A percentile compares a stretch with the other conserved stretches of the same genome.
Conservation (phyloP, 2,329 filamentous ascomycete genomes). For the Aureobasidium melanogenum region DNA sequence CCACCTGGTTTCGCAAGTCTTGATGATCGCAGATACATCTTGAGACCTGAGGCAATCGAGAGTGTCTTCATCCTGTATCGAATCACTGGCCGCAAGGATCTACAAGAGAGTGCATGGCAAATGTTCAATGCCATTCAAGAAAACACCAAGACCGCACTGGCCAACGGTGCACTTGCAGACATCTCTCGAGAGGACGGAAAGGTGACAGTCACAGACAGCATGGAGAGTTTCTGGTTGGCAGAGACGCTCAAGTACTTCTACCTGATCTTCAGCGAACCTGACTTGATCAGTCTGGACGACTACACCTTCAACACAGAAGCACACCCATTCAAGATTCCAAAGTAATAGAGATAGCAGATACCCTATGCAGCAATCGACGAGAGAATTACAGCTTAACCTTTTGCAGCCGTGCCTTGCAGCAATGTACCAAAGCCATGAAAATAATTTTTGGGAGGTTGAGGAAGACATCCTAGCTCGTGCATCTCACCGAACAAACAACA, state of each 20-base stretch:
- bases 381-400: neutral
- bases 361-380: neutral
- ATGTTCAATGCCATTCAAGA: slow-evolving; percentile 41
- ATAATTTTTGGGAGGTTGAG: neutral
- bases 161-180: slow-evolving; percentile 37
- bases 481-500: neutral
- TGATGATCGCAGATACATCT: slow-evolving; percentile 37
- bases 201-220: slow-evolving; percentile 32
- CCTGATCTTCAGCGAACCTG: slow-evolving; percentile 36
- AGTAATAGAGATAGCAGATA: neutral
- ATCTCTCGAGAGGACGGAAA: slow-evolving; percentile 29
- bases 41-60: slow-evolving; percentile 51
- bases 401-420: neutral
- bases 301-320: slow-evolving; percentile 44
- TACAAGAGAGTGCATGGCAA: slow-evolving; percentile 39
- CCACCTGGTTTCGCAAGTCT: slow-evolving; percentile 37
- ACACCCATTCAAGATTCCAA: slow-evolving; percentile 33
- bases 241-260: slow-evolving; percentile 45
- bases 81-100: slow-evolving; percentile 45
- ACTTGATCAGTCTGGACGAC: slow-evolving; percentile 36
- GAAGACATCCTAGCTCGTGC: neutral
- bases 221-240: slow-evolving; percentile 44
- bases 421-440: neutral
- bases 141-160: slow-evolving; percentile 35
- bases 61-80: slow-evolving; percentile 54